These are phyloP conservation scores for Aaosphaeria pasadenensis DNA, from an alignment of 2,329 filamentous ascomycete genomes.

Conservation along the genomic window DNA sequence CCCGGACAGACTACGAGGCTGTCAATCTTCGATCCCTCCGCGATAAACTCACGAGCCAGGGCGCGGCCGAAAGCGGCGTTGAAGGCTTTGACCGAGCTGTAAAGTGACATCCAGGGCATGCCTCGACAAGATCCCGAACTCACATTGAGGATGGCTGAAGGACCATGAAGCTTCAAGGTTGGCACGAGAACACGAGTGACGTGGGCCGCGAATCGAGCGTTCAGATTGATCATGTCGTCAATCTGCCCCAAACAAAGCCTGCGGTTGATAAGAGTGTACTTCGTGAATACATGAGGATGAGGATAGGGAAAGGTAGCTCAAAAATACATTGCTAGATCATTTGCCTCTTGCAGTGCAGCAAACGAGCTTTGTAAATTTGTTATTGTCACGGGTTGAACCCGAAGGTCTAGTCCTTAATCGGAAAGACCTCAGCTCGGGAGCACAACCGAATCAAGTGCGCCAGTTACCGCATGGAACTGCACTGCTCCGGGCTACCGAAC, in stretches of 20 bases:
- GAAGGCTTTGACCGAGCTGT: conserved; percentile 4
- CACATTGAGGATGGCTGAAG: conserved; percentile 2
- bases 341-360: too few relatives aligned
- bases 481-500: too few relatives aligned
- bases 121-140: conserved; percentile 1
- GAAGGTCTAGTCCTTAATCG: too few relatives aligned
- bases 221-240: conserved; percentile 5
- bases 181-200: conserved; percentile 4
- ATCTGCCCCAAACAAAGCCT: background rate
- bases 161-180: background rate
- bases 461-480: too few relatives aligned
- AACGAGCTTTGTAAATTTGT: too few relatives aligned
- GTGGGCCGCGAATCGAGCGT: conserved; percentile 3
- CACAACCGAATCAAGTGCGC: too few relatives aligned
- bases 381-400: too few relatives aligned
- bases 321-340: too few relatives aligned
- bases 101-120: conserved; percentile 3
- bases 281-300: too few relatives aligned
- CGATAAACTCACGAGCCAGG: conserved; percentile 2
- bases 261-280: too few relatives aligned
- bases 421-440: too few relatives aligned
- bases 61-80: conserved; percentile 1
- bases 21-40: conserved; percentile 1
- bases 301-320: too few relatives aligned
- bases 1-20: conserved; percentile 3